phyloP scores from a whole-genome alignment of 495 filamentous ascomycete genomes.

The Hypoxylon fragiforme region DNA sequence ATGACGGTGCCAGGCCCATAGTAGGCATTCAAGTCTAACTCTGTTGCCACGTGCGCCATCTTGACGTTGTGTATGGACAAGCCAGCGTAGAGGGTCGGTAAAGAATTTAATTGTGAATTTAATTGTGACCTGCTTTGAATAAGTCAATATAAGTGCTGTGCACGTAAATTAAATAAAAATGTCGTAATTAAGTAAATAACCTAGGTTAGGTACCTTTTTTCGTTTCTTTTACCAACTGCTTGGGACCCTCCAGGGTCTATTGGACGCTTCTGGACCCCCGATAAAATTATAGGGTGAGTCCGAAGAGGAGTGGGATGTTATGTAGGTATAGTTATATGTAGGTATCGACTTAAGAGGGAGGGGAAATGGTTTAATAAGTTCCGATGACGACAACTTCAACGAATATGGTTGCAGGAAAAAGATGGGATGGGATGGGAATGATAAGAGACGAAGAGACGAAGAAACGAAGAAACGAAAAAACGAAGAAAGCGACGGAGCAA shows the following conservation, averaged over 20 bases:
- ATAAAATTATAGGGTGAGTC: slow-evolving; percentile 6
- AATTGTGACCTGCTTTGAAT: slow-evolving; percentile 8
- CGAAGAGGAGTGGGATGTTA: too few species aligned
- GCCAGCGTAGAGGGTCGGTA: slow-evolving; percentile 15
- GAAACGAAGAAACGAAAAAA: slow-evolving; percentile 6
- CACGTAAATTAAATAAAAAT: slow-evolving; percentile 8
- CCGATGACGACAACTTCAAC: slow-evolving; percentile 19
- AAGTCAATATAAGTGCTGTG: slow-evolving; percentile 10
- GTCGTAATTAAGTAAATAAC: slow-evolving; percentile 22
- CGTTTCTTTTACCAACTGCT: slow-evolving; percentile 30
- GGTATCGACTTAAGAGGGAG: background rate
- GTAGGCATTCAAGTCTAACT: slow-evolving; percentile 52
- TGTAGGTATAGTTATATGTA: too few species aligned
- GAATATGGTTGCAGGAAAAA: slow-evolving; percentile 6
- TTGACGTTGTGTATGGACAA: slow-evolving; percentile 36
- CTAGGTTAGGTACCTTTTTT: too few species aligned
- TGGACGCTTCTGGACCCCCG: slow-evolving; percentile 25
- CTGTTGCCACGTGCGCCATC: slow-evolving; percentile 45
- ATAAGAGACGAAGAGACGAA: background rate
- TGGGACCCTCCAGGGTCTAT: slow-evolving; percentile 25
- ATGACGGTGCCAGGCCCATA: slow-evolving; percentile 45
- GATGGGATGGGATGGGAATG: slow-evolving; percentile 13
- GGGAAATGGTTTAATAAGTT: background rate
- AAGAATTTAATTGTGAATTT: too few species aligned
- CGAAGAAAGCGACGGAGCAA: slow-evolving; percentile 11